Percentiles rank a stretch among this genome's conserved stretches.
phyloP scores from a whole-genome alignment of 345 rosid genomes.

The Lepidium sativum region DNA sequence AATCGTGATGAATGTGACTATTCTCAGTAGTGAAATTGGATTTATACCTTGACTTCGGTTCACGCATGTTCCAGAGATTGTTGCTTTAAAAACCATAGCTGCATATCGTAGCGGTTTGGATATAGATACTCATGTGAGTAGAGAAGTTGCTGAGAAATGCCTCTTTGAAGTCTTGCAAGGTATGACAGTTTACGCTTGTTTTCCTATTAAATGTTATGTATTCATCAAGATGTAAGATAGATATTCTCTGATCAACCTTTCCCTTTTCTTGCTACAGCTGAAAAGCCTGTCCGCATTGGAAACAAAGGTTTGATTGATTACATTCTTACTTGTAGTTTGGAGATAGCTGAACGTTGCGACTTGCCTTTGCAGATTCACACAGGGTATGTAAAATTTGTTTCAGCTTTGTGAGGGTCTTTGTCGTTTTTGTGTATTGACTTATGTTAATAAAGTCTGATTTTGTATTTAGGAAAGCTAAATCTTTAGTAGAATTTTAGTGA shows the following conservation, averaged over 20 bases:
- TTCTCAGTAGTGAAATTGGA: neutral
- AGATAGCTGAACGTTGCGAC: slow-evolving; percentile 47
- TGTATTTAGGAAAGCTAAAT: neutral
- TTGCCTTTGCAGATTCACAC: slow-evolving; percentile 95
- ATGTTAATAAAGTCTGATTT: neutral
- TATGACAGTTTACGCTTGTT: slow-evolving; percentile 16
- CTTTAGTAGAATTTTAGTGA: neutral
- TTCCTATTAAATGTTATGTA: neutral
- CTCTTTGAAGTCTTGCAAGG: slow-evolving; percentile 52
- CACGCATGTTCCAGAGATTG: slow-evolving; percentile 51
- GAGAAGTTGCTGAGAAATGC: slow-evolving; percentile 63
- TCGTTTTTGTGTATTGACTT: neutral
- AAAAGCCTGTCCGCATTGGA: slow-evolving; percentile 54
- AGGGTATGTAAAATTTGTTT: slow-evolving; percentile 44
- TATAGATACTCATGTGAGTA: slow-evolving; percentile 51
- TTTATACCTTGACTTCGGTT: slow-evolving; percentile 36
- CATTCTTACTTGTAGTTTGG: slow-evolving; percentile 56
- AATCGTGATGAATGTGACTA: neutral
- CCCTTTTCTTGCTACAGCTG: slow-evolving; percentile 40
- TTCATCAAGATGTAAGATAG: neutral
- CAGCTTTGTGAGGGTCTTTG: neutral
- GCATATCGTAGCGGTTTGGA: slow-evolving; percentile 91
- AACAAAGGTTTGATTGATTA: slow-evolving; percentile 80
- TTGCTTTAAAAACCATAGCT: slow-evolving; percentile 79
- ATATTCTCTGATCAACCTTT: slow-evolving; percentile 17